Base-by-base conservation (phyloP, 169 alveolate species). In the Babesia gibsoni region DNA sequence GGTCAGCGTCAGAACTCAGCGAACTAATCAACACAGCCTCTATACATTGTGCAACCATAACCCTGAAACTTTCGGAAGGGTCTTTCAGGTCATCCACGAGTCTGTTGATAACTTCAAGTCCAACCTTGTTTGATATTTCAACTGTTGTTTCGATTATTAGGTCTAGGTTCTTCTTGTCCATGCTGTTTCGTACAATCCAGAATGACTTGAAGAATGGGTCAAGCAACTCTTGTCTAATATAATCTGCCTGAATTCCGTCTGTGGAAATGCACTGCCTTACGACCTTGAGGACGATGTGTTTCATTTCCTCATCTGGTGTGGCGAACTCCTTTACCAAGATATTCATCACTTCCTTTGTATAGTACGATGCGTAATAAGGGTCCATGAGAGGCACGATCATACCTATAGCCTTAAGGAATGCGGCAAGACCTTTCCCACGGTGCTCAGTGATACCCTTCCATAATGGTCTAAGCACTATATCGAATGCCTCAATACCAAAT, bases 401-500 rank as follows among this genome's bases (percentile, higher is more conserved):
- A 18, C 83, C 83, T 53, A 98, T 96, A 36, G 99, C 99, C 87
- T 98, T 97, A 78, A 98, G 87, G 87, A 95, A 97, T 0, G 99
- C 98, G 3, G 99, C 99, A 45, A 98, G 83, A 3, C 96, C 94
- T 87, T 96, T 96, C 23, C 99, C 99, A 69, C 97, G 91, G 82
- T 96, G 96, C 54, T 93, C 96, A n/a, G 96, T 91, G n/a, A 98
- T 97, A 39, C 99, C 98, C 63, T 95, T 97, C 99, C 99, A 97
- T 29, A 98, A 84, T 23, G 99, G 99, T 54, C 96, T 91, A 45
- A 98, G 88, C 39, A 97, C 99, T 46, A 94, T 77, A 37, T 97
- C 99, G 82, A 97, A 98, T 58, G 99, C 99, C 81, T 98, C 99
- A 22, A 98, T 97, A 52, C 99, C 99, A 84, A 96, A 98, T 9